phyloP scores from a whole-genome alignment of 2,329 filamentous ascomycete species.

The Colletotrichum incanum region DNA sequence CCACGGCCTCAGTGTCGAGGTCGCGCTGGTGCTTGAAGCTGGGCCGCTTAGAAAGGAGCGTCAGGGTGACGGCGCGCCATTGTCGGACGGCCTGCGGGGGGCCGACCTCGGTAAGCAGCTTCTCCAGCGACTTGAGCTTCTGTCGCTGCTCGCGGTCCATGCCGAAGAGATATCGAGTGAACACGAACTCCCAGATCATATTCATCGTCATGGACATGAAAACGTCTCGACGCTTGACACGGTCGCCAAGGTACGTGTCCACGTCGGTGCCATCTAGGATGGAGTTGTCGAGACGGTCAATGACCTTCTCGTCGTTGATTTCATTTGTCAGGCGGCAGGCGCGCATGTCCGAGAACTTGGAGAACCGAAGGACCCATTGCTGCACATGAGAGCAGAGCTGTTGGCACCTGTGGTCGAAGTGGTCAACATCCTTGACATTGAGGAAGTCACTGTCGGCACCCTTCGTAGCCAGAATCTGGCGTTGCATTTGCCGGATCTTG shows the following conservation, averaged over 20 bases:
- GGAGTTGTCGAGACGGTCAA: slow-evolving; percentile 94
- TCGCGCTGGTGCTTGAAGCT: slow-evolving; percentile 87
- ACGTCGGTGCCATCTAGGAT: slow-evolving; percentile 96
- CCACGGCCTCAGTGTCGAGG: slow-evolving; percentile 95
- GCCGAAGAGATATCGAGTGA: slow-evolving; percentile 97
- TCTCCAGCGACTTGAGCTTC: slow-evolving; percentile 96
- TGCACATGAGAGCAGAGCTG: slow-evolving; percentile 96
- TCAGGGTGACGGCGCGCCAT: slow-evolving; percentile 96
- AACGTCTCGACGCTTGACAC: slow-evolving; percentile 89
- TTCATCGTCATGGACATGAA: slow-evolving; percentile 99
- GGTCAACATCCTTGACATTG: slow-evolving; percentile 87
- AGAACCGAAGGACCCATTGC: slow-evolving; percentile 98
- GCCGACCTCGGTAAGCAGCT: slow-evolving; percentile 89
- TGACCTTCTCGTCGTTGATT: slow-evolving; percentile 91
- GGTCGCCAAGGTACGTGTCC: slow-evolving; percentile 88
- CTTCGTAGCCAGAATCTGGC: slow-evolving; percentile 71
- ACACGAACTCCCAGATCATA: slow-evolving; percentile 99
- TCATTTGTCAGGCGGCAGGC: slow-evolving; percentile 87
- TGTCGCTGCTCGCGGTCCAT: slow-evolving; percentile 98
- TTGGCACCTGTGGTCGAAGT: slow-evolving; percentile 95
- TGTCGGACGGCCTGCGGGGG: slow-evolving; percentile 91
- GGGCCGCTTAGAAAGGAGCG: slow-evolving; percentile 84
- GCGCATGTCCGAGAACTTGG: slow-evolving; percentile 95
- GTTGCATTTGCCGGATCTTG: slow-evolving; percentile 68
- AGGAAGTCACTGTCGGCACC: slow-evolving; percentile 81